Evolutionary conservation across 2,329 filamentous ascomycete genomes (phyloP).

Genomic region (Phaeosphaeria sp.): DNA sequence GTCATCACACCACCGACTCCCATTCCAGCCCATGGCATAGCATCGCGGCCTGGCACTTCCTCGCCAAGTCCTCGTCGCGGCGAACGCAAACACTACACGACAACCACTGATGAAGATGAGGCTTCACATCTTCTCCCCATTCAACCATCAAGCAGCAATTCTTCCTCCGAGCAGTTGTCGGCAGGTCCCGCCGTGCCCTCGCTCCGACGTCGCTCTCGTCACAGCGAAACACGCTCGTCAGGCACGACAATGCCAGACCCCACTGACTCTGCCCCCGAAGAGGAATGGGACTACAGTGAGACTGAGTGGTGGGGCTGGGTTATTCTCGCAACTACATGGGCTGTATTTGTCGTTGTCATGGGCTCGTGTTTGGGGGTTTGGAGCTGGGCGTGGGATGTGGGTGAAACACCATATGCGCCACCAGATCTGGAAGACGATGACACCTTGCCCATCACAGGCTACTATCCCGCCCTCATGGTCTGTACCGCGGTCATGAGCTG

Average conservation of each 20-base stretch:
- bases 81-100: slow-evolving; percentile 56
- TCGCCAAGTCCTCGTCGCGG: background rate
- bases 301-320: slow-evolving; percentile 99
- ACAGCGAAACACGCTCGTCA: slow-evolving; percentile 31
- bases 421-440: slow-evolving; percentile 95
- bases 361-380: slow-evolving; percentile 93
- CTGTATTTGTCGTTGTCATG: slow-evolving; percentile 96
- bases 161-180: slow-evolving; percentile 38
- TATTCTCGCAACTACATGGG: slow-evolving; percentile 87
- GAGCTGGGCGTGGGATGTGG: slow-evolving; percentile 99
- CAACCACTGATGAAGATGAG: slow-evolving; percentile 86
- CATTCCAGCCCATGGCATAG: slow-evolving; percentile 7
- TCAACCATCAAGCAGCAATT: slow-evolving; percentile 49
- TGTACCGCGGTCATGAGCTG: slow-evolving; percentile 96
- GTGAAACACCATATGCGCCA: slow-evolving; percentile 92
- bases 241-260: slow-evolving; percentile 30
- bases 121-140: slow-evolving; percentile 65
- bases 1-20: slow-evolving; percentile 42
- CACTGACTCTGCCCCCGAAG: slow-evolving; percentile 32
- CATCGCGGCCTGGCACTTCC: background rate
- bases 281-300: slow-evolving; percentile 89
- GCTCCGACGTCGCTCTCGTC: slow-evolving; percentile 38
- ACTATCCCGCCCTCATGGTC: slow-evolving; percentile 94
- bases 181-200: slow-evolving; percentile 29
- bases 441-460: slow-evolving; percentile 92